Base-by-base conservation (phyloP, 192 early-diverging fungal genomes). In the Lobosporangium transversale region DNA sequence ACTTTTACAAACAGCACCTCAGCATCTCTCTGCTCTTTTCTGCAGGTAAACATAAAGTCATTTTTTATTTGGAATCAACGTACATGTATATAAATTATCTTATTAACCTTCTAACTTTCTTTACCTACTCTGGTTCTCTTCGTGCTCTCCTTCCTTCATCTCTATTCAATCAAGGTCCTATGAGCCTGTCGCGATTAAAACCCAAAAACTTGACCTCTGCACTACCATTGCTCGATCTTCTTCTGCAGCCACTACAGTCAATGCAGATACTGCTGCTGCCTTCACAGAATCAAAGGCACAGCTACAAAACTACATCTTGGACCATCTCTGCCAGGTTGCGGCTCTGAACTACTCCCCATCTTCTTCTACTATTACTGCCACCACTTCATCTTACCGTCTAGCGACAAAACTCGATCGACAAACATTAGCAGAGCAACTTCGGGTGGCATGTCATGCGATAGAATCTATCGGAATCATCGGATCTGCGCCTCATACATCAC, bases 281-380 rank as follows among this genome's bases (percentile, higher is more conserved):
- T 31, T 29, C 30, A 26, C 23, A 50, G 3, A 4, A 27, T 21
- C 23, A 26, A 9, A 21, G 2, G 17, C 24, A 50, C 6, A 24
- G n/a, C 23, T 53, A 0, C 27, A 58, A 18, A 44, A 9, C 31
- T 33, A 54, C 2, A 62, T 76, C 8, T 31, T 76, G 32, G 64
- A 67, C 23, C 53, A 76, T 23, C 17, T 76, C 0, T 62, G 58
- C 24, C 58, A 52, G 14, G 44, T 76, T n/a, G 57, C 73, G 11
- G 15, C 53, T 2, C 58, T 76, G 64, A 49, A 43, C n/a, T n/a
- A n/a, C n/a, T n/a, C n/a, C n/a, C n/a, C n/a, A n/a, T n/a, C n/a
- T n/a, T n/a, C n/a, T n/a, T n/a, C n/a, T n/a, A n/a, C n/a, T n/a
- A n/a, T n/a, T n/a, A n/a, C n/a, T n/a, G n/a, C 64, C 54, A 44